Percentiles rank a stretch among this genome's conserved stretches.
These are phyloP conservation scores for Penstemon eatonii DNA, from an alignment of 257 asterid species.

Conservation along the genomic window DNA sequence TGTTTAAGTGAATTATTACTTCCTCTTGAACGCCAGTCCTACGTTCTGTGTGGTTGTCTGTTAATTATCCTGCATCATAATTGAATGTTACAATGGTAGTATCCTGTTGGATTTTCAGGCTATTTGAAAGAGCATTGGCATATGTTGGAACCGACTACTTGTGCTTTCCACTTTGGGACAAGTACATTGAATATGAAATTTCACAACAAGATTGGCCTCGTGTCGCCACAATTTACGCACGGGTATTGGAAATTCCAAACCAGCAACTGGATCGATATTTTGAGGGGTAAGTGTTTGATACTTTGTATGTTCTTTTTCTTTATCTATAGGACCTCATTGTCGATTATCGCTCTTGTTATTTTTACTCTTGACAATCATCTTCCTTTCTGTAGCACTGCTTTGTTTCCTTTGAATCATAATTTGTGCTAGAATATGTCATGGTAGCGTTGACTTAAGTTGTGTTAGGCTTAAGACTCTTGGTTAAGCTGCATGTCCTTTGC, in stretches of 20 bases:
- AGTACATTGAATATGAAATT: slow-evolving; percentile 85
- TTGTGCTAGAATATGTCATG: slow-evolving; percentile 15
- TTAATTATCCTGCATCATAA: slow-evolving; percentile 25
- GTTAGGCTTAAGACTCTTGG: too few relatives aligned
- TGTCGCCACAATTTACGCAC: slow-evolving; percentile 78
- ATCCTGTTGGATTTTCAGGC: slow-evolving; percentile 55
- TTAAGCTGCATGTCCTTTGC: background rate
- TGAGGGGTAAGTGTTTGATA: slow-evolving; percentile 67
- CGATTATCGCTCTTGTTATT: background rate
- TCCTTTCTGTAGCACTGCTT: background rate
- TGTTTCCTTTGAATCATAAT: slow-evolving; percentile 5
- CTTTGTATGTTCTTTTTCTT: background rate
- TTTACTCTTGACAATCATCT: background rate
- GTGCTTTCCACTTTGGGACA: slow-evolving; percentile 98
- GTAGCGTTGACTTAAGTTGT: background rate
- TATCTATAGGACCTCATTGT: background rate
- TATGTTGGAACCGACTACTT: slow-evolving; percentile 94
- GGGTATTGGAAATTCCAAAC: slow-evolving; percentile 82
- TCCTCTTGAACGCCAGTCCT: slow-evolving; percentile 38
- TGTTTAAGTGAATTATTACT: slow-evolving; percentile 59
- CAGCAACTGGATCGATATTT: slow-evolving; percentile 97
- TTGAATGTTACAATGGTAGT: slow-evolving; percentile 31
- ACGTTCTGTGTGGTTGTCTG: slow-evolving; percentile 35
- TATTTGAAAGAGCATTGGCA: slow-evolving; percentile 91
- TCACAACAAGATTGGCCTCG: slow-evolving; percentile 85